Evolutionary conservation across 2,329 filamentous ascomycete genomes (phyloP), one percentile per base, ranked within the genome.

Genomic region (Aphanoascus verrucosus): DNA sequence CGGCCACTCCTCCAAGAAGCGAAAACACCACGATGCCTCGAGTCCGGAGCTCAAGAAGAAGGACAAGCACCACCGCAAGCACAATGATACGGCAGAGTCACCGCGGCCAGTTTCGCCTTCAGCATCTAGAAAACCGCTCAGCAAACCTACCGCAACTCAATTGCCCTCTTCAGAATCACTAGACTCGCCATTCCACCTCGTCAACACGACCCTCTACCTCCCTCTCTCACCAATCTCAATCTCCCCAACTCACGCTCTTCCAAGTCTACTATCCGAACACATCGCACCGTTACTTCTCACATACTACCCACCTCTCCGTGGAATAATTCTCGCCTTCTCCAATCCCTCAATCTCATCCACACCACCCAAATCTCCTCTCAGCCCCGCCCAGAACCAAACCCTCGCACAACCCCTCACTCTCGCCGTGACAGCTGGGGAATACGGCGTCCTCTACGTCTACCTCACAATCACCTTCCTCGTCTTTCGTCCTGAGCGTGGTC

Each of bases 401-500:
- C 61, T 67, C 20, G 64, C 68, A 2, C 64, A 69, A 60, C 65
- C 66, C n/a, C 61, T 71, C 37, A 71, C 70, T 0, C 64, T 73
- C 35, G 69, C 72, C n/a, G 62, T 62, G 35, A 67, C 71, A 2
- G 68, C 86, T 40, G 83, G 87, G 69, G 93, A 97, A 70, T 94
- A 90, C 65, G 88, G 86, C 6, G 87, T 88, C 20, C 84, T 84
- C 19, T 96, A 86, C 64, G 81, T 87, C 46, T 97, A 91, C 84
- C 79, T 94, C 19, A 95, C 88, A 0, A 88, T 85, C 1, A 88
- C 94, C 19, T 85, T 95, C 57, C 76, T 94, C 43, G 73, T 97
- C 15, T 94, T 95, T 66, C 79, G 85, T 32, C 91, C 93, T 0
- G 75, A 77, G 51, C 79, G 80, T 44, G 86, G 87, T 35, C 81